These are phyloP conservation scores for Tetrahymena elliotti DNA, from an alignment of 73 alveolate species.

Conservation along the genomic window DNA sequence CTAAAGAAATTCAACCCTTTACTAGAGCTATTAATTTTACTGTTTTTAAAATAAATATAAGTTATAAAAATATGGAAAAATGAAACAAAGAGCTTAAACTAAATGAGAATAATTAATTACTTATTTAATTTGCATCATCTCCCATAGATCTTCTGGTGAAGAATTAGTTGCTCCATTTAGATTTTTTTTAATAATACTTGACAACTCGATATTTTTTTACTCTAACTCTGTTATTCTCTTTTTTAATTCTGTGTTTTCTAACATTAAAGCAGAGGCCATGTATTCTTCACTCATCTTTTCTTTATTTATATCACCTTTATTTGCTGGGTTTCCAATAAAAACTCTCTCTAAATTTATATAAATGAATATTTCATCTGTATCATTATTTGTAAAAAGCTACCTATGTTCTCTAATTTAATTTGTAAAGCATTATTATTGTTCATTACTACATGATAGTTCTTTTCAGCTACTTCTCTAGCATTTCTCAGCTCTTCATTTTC, in stretches of 20 bases:
- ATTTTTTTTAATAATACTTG: constrained; percentile 34
- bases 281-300: constrained; percentile 77
- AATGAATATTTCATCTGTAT: too few relatives aligned
- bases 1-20: constrained; percentile 84
- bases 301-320: constrained; percentile 65
- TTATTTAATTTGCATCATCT: constrained; percentile 73
- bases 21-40: constrained; percentile 24
- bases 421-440: constrained; percentile 86
- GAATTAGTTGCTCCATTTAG: constrained; percentile 42
- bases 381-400: not conserved
- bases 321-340: constrained; percentile 83
- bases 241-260: constrained; percentile 91
- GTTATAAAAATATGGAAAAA: not conserved
- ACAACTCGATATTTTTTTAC: constrained; percentile 77
- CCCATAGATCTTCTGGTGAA: constrained; percentile 51
- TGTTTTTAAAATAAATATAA: not conserved
- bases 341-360: constrained; percentile 55
- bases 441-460: constrained; percentile 81
- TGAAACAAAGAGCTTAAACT: not conserved
- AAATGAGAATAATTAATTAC: constrained; percentile 54
- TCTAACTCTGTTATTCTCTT: constrained; percentile 84
- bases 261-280: constrained; percentile 77
- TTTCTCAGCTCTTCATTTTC: constrained; percentile 88
- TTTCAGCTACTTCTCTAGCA: constrained; percentile 81
- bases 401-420: constrained; percentile 87